Conservation (phyloP, 83 land plant genomes). For the Larix sibirica region DNA sequence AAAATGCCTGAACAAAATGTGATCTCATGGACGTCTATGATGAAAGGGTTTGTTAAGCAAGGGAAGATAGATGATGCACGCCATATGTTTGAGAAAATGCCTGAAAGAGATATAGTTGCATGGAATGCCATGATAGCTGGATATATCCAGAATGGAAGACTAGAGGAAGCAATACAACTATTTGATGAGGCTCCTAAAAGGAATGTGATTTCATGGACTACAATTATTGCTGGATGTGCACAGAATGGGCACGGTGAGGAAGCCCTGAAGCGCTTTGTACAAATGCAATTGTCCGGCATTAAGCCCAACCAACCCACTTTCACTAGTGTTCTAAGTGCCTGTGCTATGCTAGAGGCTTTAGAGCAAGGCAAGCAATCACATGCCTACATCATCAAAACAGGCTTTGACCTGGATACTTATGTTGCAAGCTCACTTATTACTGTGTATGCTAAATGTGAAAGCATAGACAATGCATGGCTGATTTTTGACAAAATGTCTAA, state of each 20-base stretch:
- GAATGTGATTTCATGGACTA: conserved; percentile 42
- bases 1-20: conserved; percentile 26
- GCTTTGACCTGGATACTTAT: conserved; percentile 14
- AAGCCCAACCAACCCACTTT: conserved; percentile 36
- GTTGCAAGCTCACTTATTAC: conserved; percentile 42
- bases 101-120: conserved; percentile 26
- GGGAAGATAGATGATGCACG: conserved; percentile 36
- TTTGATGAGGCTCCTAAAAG: conserved; percentile 25
- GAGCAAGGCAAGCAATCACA: conserved; percentile 49
- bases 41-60: conserved; percentile 23
- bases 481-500: conserved; percentile 31
- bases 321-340: conserved; percentile 33
- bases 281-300: conserved; percentile 30
- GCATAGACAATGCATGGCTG: conserved; percentile 28
- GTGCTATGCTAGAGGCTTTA: conserved; percentile 37
- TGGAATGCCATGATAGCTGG: conserved; percentile 43
- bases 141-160: conserved; percentile 34
- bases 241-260: conserved; percentile 43
- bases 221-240: conserved; percentile 40
- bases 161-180: conserved; percentile 19
- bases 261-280: conserved; percentile 34
- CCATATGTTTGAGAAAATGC: conserved; percentile 33
- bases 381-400: conserved; percentile 23
- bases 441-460: conserved; percentile 61
- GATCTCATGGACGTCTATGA: conserved; percentile 31